A percentile compares a stretch with the other conserved stretches of the same genome.
Evolutionary conservation across 129 eudicot species (phyloP).

Genomic region (Mikania micrantha): DNA sequence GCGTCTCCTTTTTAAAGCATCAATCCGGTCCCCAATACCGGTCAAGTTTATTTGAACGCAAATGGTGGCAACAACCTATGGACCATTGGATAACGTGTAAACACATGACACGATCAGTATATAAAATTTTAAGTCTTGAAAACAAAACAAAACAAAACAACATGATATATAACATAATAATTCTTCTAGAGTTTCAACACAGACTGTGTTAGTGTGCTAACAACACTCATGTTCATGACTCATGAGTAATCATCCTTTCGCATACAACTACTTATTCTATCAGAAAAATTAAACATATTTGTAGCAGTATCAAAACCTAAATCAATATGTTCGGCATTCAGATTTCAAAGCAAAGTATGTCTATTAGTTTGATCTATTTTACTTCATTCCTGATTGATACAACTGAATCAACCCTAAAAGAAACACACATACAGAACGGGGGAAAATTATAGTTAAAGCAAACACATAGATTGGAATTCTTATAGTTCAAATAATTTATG

Average conservation of each 20-base stretch:
- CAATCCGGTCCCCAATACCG: not conserved
- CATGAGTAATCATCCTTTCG: not conserved
- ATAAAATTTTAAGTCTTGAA: not conserved
- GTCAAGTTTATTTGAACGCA: slow-evolving; percentile 6
- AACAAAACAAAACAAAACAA: not conserved
- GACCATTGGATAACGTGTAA: not conserved
- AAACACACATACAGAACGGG: not conserved
- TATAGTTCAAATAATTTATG: not conserved
- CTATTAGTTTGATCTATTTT: not conserved
- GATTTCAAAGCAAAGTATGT: not conserved
- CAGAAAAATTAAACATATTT: not conserved
- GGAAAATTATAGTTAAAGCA: not conserved
- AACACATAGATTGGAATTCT: not conserved
- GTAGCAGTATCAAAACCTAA: not conserved
- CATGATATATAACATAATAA: not conserved
- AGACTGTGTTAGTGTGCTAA: not conserved
- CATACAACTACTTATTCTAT: not conserved
- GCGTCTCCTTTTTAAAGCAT: slow-evolving; percentile 10
- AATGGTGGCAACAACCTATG: not conserved
- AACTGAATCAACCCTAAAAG: not conserved
- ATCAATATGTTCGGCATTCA: not conserved
- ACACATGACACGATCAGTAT: not conserved
- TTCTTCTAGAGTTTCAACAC: not conserved
- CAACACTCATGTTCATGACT: too few species aligned
- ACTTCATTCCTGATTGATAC: not conserved